Base-by-base conservation (phyloP, 1,139 yeast species). In the Kurtzmaniella natalensis region DNA sequence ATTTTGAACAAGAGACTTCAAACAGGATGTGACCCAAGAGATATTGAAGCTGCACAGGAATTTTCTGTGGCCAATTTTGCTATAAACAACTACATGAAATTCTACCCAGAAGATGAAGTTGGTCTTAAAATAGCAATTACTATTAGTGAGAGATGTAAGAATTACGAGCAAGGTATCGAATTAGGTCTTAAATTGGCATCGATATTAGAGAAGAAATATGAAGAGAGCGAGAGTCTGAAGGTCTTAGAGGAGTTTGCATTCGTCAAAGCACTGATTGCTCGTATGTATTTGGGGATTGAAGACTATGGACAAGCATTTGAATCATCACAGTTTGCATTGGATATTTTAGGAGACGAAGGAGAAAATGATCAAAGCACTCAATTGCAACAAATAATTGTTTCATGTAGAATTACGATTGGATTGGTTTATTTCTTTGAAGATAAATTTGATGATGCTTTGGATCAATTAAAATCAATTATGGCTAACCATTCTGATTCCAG, bases 131-230 rank as follows among this genome's bases (percentile, higher is more conserved):
- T 84, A 18, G 76, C 80, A 0, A 55, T 78, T 32, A 50, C 71
- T 17, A 60, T 79, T n/a, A 61, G 84, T 35, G 98, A 92, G 55
- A 70, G 95, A 40, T 70, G 85, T 38, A 77, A 77, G 28, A 75
- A 76, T 38, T 86, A 70, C 51, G 70, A 62, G 2, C 46, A 59
- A 18, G 88, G 86, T 4, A 49, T 66, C n/a, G 55, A 57, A 9
- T 54, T 76, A 9, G 76, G 83, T 1, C 48, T 52, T 5, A 59
- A 59, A 25, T 55, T 83, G 25, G 65, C 82, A 39, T 40, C 37
- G 0, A 45, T 76, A 1, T 57, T 81, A 30, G 95, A 86, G 46
- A 49, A 48, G 6, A 54, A 70, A 22, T 85, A 78, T 49, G 94
- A 84, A 42, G 60, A 59, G 31, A 52, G 64, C 1, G 88, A 81